A percentile compares a stretch with the other conserved stretches of the same genome.
Evolutionary conservation across 1,284 basidiomycete genomes (phyloP).

Genomic region (Entoloma clypeatum): DNA sequence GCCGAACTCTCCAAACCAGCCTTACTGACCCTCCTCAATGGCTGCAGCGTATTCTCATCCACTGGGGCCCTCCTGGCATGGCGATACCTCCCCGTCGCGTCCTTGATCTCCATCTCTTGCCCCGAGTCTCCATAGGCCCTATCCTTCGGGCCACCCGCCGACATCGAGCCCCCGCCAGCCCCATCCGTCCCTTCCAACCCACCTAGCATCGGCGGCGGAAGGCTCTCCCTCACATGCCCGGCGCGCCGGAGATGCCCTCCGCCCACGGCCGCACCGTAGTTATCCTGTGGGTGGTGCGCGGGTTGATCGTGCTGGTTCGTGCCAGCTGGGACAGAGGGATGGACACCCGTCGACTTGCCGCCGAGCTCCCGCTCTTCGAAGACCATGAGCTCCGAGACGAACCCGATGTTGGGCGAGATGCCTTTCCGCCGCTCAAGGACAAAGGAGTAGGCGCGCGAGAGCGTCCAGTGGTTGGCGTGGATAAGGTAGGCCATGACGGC

Average conservation of each 20-base stretch:
- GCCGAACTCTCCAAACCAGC: conserved; percentile 74
- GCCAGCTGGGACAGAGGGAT: conserved; percentile 35
- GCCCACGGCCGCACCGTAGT: conserved; percentile 41
- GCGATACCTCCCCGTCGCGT: conserved; percentile 76
- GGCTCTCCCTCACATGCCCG: conserved; percentile 66
- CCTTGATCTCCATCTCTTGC: conserved; percentile 82
- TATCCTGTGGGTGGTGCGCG: conserved; percentile 24
- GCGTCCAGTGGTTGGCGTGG: conserved; percentile 93
- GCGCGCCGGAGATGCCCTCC: conserved; percentile 39
- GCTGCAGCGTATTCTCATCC: conserved; percentile 81
- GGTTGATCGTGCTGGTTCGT: conserved; percentile 24
- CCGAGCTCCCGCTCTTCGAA: conserved; percentile 91
- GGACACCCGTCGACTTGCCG: conserved; percentile 74
- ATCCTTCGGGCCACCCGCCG: conserved; percentile 35
- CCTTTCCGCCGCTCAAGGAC: conserved; percentile 88
- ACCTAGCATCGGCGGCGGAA: conserved; percentile 50
- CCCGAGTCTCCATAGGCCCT: conserved; percentile 55
- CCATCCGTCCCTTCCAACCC: conserved; percentile 20
- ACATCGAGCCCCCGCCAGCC: conserved; percentile 30
- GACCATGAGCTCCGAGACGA: conserved; percentile 94
- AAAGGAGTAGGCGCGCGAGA: conserved; percentile 86
- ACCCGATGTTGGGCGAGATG: conserved; percentile 97
- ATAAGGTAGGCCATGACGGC: conserved; percentile 97
- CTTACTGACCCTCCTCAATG: conserved; percentile 82
- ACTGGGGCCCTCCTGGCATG: conserved; percentile 83